phyloP scores from a whole-genome alignment of 202 grass and related monocot genomes.

The Digitaria exilis region DNA sequence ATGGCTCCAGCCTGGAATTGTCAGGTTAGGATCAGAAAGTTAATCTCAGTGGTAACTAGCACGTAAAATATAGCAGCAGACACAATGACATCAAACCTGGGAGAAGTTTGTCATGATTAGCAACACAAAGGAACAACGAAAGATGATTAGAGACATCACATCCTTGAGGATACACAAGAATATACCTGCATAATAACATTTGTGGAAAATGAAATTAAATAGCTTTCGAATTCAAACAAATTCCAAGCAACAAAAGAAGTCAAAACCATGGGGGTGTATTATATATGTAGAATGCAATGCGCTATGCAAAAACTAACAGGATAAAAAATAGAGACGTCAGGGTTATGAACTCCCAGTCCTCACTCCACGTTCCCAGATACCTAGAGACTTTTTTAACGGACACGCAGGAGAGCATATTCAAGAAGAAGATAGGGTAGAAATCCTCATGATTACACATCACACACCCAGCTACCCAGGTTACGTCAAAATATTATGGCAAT shows the following conservation, averaged over 20 bases:
- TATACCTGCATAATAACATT: constrained; percentile 74
- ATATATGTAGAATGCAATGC: constrained; percentile 4
- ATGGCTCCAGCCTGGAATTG: constrained; percentile 87
- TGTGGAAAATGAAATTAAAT: constrained; percentile 5
- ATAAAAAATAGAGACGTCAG: constrained; percentile 29
- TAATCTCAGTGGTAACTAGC: constrained; percentile 2
- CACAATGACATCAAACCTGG: constrained; percentile 67
- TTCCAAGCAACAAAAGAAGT: neutral
- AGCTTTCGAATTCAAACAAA: constrained; percentile 14
- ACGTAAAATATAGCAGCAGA: constrained; percentile 34
- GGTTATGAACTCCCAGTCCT: neutral
- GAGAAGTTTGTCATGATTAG: constrained; percentile 96
- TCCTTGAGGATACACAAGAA: constrained; percentile 95
- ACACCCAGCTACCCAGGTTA: too few relatives aligned
- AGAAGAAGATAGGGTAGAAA: too few relatives aligned
- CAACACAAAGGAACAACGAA: constrained; percentile 95
- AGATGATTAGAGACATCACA: constrained; percentile 98
- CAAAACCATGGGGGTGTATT: neutral
- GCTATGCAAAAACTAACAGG: neutral
- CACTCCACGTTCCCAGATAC: neutral
- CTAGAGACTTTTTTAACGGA: too few relatives aligned
- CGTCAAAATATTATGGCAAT: neutral
- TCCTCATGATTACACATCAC: too few relatives aligned
- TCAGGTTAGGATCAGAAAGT: constrained; percentile 33
- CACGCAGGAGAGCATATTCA: too few relatives aligned